Conservation (phyloP, 495 filamentous ascomycete genomes). For the Neurospora discreta region DNA sequence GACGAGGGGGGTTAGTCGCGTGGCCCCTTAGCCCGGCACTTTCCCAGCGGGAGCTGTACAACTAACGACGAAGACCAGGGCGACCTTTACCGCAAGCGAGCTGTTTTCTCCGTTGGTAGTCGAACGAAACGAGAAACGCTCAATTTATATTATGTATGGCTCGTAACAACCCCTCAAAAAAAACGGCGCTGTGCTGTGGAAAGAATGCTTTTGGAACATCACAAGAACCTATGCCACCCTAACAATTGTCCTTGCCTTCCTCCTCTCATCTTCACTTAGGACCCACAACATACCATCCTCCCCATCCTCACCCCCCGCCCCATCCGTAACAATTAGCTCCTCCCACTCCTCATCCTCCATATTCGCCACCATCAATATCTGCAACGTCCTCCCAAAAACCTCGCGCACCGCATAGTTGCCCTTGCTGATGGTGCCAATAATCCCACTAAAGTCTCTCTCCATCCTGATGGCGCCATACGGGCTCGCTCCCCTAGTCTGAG, state of each 20-base stretch:
- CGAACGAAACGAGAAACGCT: background rate
- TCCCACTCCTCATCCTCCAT: conserved; percentile 99
- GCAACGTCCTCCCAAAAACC: conserved; percentile 63
- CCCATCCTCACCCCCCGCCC: conserved; percentile 22
- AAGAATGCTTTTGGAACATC: background rate
- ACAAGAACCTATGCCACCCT: conserved; percentile 4
- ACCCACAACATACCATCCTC: conserved; percentile 40
- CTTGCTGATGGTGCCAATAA: conserved; percentile 64
- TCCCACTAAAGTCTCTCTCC: conserved; percentile 75
- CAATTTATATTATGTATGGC: background rate
- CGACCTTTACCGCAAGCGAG: background rate
- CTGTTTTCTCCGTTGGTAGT: background rate
- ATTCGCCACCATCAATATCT: conserved; percentile 82
- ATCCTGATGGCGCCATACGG: conserved; percentile 76
- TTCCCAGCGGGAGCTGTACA: background rate
- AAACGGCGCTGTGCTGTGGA: background rate
- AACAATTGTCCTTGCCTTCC: conserved; percentile 40
- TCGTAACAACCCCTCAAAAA: background rate
- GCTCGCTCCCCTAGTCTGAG: conserved; percentile 47
- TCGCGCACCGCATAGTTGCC: conserved; percentile 75
- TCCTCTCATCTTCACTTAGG: conserved; percentile 42
- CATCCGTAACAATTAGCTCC: conserved; percentile 35
- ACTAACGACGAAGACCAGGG: background rate
- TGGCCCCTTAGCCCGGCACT: no score
- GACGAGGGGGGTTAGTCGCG: no score